phyloP scores from a whole-genome alignment of 495 filamentous ascomycete species.

The Amorphotheca resinae region DNA sequence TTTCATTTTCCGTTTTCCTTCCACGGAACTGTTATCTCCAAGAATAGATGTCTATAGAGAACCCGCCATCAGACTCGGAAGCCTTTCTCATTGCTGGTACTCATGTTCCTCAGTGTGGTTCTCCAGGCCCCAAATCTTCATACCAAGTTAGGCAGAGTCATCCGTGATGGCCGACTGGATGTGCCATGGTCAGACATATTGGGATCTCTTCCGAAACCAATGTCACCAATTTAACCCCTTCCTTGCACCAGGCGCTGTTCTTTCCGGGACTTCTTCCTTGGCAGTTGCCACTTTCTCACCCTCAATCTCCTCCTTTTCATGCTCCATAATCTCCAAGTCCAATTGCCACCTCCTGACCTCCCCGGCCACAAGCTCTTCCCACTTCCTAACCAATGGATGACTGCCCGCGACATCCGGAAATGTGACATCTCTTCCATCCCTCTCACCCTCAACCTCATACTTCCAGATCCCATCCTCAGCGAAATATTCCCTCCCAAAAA shows the following conservation, averaged over 20 bases:
- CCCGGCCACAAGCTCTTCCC: conserved; percentile 32
- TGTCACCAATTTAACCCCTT: conserved; percentile 18
- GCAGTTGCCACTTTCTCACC: background rate
- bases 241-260: background rate
- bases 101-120: too few relatives aligned
- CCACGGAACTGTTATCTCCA: too few relatives aligned
- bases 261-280: background rate
- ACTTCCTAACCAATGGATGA: conserved; percentile 47
- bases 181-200: too few relatives aligned
- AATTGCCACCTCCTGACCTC: conserved; percentile 33
- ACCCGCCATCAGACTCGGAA: too few relatives aligned
- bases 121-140: too few relatives aligned
- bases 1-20: too few relatives aligned
- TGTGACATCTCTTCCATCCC: conserved; percentile 26
- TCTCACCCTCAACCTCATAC: conserved; percentile 36
- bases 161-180: too few relatives aligned
- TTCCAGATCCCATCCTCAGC: conserved; percentile 48
- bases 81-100: too few relatives aligned
- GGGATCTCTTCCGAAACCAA: too few relatives aligned
- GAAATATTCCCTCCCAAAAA: conserved; percentile 54
- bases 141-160: too few relatives aligned
- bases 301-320: conserved; percentile 1
- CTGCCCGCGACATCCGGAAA: conserved; percentile 42
- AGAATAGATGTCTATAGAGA: too few relatives aligned
- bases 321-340: conserved; percentile 23